Evolutionary conservation across 2,329 filamentous ascomycete species (phyloP), one percentile per base, ranked within the genome.

Genomic region (Calonectria naviculata): DNA sequence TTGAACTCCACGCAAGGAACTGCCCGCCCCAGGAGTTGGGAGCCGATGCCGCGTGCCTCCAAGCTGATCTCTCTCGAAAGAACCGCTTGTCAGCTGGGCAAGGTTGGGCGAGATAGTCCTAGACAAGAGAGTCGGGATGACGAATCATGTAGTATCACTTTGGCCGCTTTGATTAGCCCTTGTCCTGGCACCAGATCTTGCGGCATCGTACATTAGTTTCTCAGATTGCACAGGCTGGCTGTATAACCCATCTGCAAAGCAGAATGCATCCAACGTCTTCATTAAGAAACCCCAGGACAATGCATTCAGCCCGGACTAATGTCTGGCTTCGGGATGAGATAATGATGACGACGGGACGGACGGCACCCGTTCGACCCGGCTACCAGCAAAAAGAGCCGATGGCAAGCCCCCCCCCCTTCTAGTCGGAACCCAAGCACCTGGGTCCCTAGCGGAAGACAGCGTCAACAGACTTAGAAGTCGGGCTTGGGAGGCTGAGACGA

Each of bases 121-220:
- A 29, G 58, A 24, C 42, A 42, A 60, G 41, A 66, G 64, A 58
- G 36, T 58, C 29, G 64, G 64, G 49, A 44, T 31, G 67, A 70
- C 67, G 34, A 62, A 58, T 34, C 44, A 70, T 67, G 74, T 66
- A 72, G 73, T 71, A 71, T 71, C 34, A 67, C 65, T 61, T 66
- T 65, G 54, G 68, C 65, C 71, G 49, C 64, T 44, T 61, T 68
- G 66, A 62, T 72, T 73, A 73, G 74, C 67, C 70, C 74, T 38
- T 58, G 72, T 71, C 74, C 74, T 72, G 68, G 75, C 56, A 76
- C 77, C 63, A 79, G 77, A 79, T 79, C 77, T 76, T 65, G 73
- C 74, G 76, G 77, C 73, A 79, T 77, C 73, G 68, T 73, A 73
- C 75, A 75, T 76, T 77, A 71, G 71, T 65, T 66, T 68, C 34